Conservation (phyloP, 2,329 filamentous ascomycete species). For the Dothideomycetes sp. region DNA sequence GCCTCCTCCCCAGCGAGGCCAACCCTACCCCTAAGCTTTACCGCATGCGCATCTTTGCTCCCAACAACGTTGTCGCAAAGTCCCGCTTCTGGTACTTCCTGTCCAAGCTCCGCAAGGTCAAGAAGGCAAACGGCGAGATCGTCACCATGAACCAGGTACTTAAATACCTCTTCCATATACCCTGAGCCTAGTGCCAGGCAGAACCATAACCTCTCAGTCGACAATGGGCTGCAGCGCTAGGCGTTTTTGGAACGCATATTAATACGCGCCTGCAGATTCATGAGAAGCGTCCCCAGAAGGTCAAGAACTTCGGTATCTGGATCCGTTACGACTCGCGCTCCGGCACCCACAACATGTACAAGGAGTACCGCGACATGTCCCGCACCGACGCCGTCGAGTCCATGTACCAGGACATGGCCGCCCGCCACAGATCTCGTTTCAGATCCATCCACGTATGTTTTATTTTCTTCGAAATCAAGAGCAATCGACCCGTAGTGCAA, state of each 20-base stretch:
- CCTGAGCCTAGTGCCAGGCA: too few species aligned
- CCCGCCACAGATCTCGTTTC: slow-evolving; percentile 96
- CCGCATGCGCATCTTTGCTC: slow-evolving; percentile 99
- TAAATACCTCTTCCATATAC: slow-evolving; percentile 17
- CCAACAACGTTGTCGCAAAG: slow-evolving; percentile 97
- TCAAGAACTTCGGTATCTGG: slow-evolving; percentile 99
- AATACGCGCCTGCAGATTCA: slow-evolving; percentile 52
- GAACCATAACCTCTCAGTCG: slow-evolving; percentile 11
- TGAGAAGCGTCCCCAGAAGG: slow-evolving; percentile 98
- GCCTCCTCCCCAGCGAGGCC: slow-evolving; percentile 94
- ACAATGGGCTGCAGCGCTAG: slow-evolving; percentile 11
- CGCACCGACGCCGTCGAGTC: slow-evolving; percentile 90
- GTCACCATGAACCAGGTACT: slow-evolving; percentile 91
- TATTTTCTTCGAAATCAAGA: neutral
- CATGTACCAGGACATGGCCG: slow-evolving; percentile 99
- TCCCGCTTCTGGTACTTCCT: slow-evolving; percentile 99
- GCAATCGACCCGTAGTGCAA: neutral
- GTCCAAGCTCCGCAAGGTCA: slow-evolving; percentile 98
- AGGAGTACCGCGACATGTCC: slow-evolving; percentile 99
- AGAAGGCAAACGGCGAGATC: slow-evolving; percentile 99
- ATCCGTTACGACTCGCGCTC: slow-evolving; percentile 99
- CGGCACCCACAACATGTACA: slow-evolving; percentile 99
- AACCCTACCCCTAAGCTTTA: slow-evolving; percentile 98
- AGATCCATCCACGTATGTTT: slow-evolving; percentile 90
- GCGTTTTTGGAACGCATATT: slow-evolving; percentile 6